A percentile compares a stretch with the other conserved stretches of the same genome.
These are phyloP conservation scores for Asterophora lycoperdoides DNA, from an alignment of 768 basidiomycete species.

Conservation along the genomic window DNA sequence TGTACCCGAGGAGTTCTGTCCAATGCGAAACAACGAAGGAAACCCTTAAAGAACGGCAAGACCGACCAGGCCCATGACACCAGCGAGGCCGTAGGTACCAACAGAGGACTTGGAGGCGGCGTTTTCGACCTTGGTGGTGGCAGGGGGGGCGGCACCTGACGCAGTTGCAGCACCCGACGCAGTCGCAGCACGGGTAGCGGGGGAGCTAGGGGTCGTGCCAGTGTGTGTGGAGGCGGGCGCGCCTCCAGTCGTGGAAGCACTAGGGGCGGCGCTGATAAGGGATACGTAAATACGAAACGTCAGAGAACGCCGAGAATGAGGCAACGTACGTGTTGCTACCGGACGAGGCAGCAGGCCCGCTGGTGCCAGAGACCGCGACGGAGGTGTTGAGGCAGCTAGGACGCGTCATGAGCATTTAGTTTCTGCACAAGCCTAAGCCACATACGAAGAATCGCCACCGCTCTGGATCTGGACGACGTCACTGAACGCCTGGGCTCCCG, in stretches of 20 bases:
- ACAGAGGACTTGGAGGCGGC: slow-evolving; percentile 27
- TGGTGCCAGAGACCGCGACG: slow-evolving; percentile 8
- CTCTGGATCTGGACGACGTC: slow-evolving; percentile 42
- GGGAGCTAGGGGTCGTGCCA: not conserved
- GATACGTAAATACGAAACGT: not conserved
- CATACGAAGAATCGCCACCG: slow-evolving; percentile 34
- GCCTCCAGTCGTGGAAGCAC: not conserved
- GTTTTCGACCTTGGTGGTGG: slow-evolving; percentile 15
- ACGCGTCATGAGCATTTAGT: not conserved
- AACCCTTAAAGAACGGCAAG: slow-evolving; percentile 39
- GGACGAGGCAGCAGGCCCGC: slow-evolving; percentile 6
- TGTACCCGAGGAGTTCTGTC: slow-evolving; percentile 5
- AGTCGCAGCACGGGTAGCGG: slow-evolving; percentile 14
- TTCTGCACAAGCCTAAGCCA: not conserved
- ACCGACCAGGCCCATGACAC: slow-evolving; percentile 48
- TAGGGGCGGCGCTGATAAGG: not conserved
- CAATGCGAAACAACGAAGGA: not conserved
- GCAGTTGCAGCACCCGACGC: slow-evolving; percentile 1
- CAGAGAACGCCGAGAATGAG: not conserved
- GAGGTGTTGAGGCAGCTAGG: slow-evolving; percentile 19
- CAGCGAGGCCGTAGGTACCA: slow-evolving; percentile 41
- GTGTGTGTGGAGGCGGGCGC: not conserved
- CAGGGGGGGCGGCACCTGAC: slow-evolving; percentile 8
- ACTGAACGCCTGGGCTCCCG: slow-evolving; percentile 50
- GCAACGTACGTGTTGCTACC: slow-evolving; percentile 15